A percentile compares a stretch with the other conserved stretches of the same genome.
Evolutionary conservation across 805 yeast species (phyloP).

Genomic region (Saccharomycopsis fibuligera): DNA sequence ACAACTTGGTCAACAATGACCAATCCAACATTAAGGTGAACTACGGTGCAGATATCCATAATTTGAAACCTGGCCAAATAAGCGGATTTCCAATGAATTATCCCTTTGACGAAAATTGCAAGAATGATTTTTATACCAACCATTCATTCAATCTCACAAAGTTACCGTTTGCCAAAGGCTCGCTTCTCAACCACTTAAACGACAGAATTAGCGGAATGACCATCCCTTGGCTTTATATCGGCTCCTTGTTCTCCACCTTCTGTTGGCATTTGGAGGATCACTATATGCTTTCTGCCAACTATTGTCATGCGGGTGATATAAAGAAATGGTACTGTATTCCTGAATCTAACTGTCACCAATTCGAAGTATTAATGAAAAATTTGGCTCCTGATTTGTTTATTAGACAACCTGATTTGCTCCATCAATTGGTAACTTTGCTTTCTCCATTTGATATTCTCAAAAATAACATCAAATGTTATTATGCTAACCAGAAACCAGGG

Average conservation of each 20-base stretch:
- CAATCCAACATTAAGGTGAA: slow-evolving; percentile 50
- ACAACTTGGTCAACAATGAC: slow-evolving; percentile 35
- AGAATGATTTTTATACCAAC: slow-evolving; percentile 34
- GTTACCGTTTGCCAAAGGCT: slow-evolving; percentile 63
- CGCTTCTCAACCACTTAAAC: slow-evolving; percentile 59
- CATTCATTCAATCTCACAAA: slow-evolving; percentile 76
- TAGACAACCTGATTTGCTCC: slow-evolving; percentile 82
- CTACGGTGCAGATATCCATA: slow-evolving; percentile 84
- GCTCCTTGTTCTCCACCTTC: slow-evolving; percentile 83
- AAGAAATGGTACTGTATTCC: slow-evolving; percentile 96
- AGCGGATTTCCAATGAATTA: slow-evolving; percentile 66
- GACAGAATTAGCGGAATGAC: slow-evolving; percentile 87
- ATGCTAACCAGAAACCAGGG: slow-evolving; percentile 68
- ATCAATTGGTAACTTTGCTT: slow-evolving; percentile 74
- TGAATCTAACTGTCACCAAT: slow-evolving; percentile 50
- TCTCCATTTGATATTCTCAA: slow-evolving; percentile 55
- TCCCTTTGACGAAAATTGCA: slow-evolving; percentile 24
- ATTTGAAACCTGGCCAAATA: slow-evolving; percentile 53
- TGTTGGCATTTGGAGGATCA: slow-evolving; percentile 98
- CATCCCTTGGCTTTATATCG: slow-evolving; percentile 90
- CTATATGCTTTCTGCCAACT: slow-evolving; percentile 83
- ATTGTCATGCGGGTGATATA: slow-evolving; percentile 83
- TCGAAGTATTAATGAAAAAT: slow-evolving; percentile 56
- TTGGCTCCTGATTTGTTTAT: slow-evolving; percentile 76
- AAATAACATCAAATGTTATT: slow-evolving; percentile 36